phyloP scores from a whole-genome alignment of 345 rosid genomes.

The Rubroshorea leprosula region DNA sequence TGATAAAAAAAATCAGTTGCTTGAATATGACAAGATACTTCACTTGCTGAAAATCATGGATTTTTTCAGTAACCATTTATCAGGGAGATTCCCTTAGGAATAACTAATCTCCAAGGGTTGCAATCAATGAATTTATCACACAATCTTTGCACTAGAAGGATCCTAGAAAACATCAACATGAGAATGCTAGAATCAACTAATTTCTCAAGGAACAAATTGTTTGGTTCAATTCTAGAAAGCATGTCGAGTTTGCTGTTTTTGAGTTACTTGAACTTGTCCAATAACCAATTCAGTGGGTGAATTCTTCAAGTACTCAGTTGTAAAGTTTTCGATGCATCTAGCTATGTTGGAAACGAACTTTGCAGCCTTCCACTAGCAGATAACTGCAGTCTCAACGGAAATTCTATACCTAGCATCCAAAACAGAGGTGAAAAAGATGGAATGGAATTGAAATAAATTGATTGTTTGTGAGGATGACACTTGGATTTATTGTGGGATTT shows the following conservation, averaged over 20 bases:
- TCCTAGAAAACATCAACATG: too few species aligned
- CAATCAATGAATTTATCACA: too few species aligned
- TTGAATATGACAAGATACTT: slow-evolving; percentile 8
- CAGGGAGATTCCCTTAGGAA: too few species aligned
- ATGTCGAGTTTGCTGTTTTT: slow-evolving; percentile 12
- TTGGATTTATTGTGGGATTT: too few species aligned
- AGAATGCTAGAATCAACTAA: slow-evolving; percentile 13
- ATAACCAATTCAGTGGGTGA: slow-evolving; percentile 13
- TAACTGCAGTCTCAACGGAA: too few species aligned
- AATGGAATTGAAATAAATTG: too few species aligned
- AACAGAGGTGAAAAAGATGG: too few species aligned
- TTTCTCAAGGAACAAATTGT: slow-evolving; percentile 16
- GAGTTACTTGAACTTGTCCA: slow-evolving; percentile 20
- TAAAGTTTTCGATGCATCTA: slow-evolving; percentile 24
- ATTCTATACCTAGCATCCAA: too few species aligned
- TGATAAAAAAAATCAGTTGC: slow-evolving; percentile 8
- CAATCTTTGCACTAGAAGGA: too few species aligned
- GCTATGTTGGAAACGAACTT: slow-evolving; percentile 18
- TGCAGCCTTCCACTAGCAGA: too few species aligned
- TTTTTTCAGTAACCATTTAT: slow-evolving; percentile 12
- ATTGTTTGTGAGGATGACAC: too few species aligned
- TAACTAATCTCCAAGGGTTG: too few species aligned
- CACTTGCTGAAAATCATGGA: slow-evolving; percentile 13
- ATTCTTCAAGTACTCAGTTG: slow-evolving; percentile 18
- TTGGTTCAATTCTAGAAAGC: slow-evolving; percentile 22